Percentiles rank a stretch among this genome's conserved stretches.
Conservation (phyloP, 176 grass and related monocot genomes). For the Musa acuminata region DNA sequence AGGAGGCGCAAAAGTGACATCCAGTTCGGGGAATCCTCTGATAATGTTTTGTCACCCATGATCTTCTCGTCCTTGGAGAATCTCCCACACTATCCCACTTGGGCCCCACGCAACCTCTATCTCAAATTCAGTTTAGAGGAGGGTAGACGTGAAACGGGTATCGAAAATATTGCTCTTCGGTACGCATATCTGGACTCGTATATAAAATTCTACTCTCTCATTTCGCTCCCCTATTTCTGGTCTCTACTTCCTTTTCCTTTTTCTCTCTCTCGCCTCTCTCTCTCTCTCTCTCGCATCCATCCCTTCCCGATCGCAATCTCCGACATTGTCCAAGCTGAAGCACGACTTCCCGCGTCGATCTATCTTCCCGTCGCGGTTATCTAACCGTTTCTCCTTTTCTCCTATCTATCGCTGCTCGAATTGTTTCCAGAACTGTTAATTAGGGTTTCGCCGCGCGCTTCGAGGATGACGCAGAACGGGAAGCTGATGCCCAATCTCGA, state of each 20-base stretch:
- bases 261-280: neutral
- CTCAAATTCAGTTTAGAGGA: no score
- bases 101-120: no score
- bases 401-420: neutral
- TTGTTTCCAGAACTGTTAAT: neutral
- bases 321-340: neutral
- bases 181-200: no score
- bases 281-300: neutral
- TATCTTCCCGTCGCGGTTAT: neutral
- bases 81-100: no score
- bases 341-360: neutral
- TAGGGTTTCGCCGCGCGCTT: slow-evolving; percentile 5
- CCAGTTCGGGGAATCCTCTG: no score
- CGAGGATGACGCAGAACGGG: slow-evolving; percentile 37
- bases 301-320: neutral
- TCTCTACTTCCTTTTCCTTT: neutral
- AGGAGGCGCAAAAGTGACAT: no score
- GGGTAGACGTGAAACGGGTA: no score
- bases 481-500: slow-evolving; percentile 85
- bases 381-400: neutral
- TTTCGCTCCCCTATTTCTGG: no score
- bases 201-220: no score
- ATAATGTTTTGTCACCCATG: no score
- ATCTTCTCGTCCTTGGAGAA: no score
- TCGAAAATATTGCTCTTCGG: no score